Evolutionary conservation across 2,329 filamentous ascomycete genomes (phyloP).

Genomic region (Sodiomyces alkalinus): DNA sequence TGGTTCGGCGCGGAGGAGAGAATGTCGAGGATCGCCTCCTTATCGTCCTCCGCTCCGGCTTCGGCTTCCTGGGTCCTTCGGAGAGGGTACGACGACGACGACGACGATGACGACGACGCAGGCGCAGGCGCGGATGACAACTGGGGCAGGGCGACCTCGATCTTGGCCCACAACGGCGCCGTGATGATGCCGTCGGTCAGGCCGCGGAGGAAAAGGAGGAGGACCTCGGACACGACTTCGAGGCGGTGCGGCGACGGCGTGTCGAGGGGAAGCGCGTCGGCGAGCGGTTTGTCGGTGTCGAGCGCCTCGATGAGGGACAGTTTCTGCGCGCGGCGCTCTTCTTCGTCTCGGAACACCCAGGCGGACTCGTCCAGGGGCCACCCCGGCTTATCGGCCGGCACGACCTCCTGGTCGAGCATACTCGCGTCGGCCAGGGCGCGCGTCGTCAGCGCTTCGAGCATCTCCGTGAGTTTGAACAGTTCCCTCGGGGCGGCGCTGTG

Average conservation of each 20-base stretch:
- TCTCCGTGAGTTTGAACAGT: conserved; percentile 77
- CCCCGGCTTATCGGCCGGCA: conserved; percentile 35
- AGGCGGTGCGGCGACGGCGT: conserved; percentile 51
- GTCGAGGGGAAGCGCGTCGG: conserved; percentile 46
- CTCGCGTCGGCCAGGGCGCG: conserved; percentile 43
- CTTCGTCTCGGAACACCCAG: conserved; percentile 14
- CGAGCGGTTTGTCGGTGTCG: conserved; percentile 52
- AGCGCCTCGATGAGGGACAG: conserved; percentile 46
- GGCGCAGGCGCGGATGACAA: conserved; percentile 15
- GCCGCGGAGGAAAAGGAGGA: conserved; percentile 60
- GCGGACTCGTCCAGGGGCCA: conserved; percentile 42
- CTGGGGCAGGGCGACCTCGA: conserved; percentile 42
- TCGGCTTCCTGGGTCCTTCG: background rate
- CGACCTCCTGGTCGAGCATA: conserved; percentile 38
- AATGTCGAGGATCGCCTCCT: conserved; percentile 51
- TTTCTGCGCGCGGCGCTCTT: conserved; percentile 14
- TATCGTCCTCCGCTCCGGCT: conserved; percentile 25
- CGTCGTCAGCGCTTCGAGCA: conserved; percentile 45
- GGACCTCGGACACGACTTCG: conserved; percentile 55
- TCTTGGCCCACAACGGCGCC: conserved; percentile 49
- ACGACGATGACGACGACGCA: conserved; percentile 2
- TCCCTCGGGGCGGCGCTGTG: conserved; percentile 75
- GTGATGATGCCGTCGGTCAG: conserved; percentile 71
- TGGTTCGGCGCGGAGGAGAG: conserved; percentile 59
- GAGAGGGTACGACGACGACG: conserved; percentile 1